These are phyloP conservation scores for Posidonia oceanica DNA, from an alignment of 116 monocot species.

Conservation along the genomic window DNA sequence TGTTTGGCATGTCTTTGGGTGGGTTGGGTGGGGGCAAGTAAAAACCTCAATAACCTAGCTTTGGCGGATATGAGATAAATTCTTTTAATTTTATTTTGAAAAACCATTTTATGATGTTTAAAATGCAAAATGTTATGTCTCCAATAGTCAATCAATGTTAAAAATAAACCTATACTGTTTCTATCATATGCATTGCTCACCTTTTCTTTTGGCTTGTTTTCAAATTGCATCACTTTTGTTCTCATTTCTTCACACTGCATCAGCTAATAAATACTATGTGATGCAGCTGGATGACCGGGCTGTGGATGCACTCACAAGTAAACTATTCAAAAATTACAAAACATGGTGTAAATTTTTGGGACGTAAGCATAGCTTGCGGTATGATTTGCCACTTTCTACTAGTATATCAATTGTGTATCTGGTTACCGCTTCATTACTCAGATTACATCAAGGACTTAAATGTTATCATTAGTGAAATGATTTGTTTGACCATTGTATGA, in stretches of 20 bases:
- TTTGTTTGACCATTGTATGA: conserved; percentile 1
- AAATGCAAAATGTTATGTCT: too few relatives aligned
- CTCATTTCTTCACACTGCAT: neutral
- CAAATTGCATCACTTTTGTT: neutral
- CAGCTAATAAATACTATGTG: neutral
- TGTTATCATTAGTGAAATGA: neutral
- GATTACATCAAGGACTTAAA: neutral
- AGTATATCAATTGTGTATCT: neutral
- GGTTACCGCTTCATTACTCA: neutral
- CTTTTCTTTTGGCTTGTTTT: neutral
- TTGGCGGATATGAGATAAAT: too few relatives aligned
- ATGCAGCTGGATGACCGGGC: conserved; percentile 83
- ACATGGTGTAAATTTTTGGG: conserved; percentile 97
- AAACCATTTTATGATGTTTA: too few relatives aligned
- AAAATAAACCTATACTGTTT: too few relatives aligned
- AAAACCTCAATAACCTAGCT: too few relatives aligned
- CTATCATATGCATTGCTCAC: too few relatives aligned
- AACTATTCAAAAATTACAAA: conserved; percentile 90
- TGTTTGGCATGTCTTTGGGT: too few relatives aligned
- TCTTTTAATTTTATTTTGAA: too few relatives aligned
- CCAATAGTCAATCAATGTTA: too few relatives aligned
- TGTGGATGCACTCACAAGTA: conserved; percentile 76
- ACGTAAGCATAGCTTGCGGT: conserved; percentile 79
- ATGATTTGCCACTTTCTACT: neutral
- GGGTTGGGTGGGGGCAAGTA: too few relatives aligned